Evolutionary conservation across 2,329 filamentous ascomycete genomes (phyloP), one percentile per base, ranked within the genome.

Genomic region (Plenodomus lindquistii): DNA sequence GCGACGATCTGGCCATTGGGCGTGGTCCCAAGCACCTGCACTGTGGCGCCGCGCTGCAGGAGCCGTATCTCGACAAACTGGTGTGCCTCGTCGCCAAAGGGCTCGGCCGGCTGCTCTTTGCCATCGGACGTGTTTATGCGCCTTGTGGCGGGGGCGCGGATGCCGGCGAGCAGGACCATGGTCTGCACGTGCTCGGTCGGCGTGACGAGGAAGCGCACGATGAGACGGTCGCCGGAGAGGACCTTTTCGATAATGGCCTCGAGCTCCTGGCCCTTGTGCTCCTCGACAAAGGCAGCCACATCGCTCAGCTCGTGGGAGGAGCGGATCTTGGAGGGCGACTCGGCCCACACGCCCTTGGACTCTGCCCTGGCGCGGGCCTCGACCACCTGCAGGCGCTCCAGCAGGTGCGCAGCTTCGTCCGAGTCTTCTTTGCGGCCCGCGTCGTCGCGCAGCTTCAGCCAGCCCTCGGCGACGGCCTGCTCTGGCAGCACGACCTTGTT

Each of bases 1-100:
- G 89, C 94, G 45, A 99, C 85, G n/a, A 99, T 82, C 67, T 97
- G 89, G 50, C 89, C 89, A 73, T 97, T 93, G 1, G 91, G 90
- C 54, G 90, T 96, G 29, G 90, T 82, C 37, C 94, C 94, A 18
- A 97, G 83, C 52, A 97, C 82, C 57, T 89, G 85, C 44, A 95
- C 83, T 72, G 89, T 86, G 55, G 96, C 86, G 68, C 87, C 86
- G 57, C 94, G 87, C 75, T 97, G 94, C 56, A 96, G 81, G 48
- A 99, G 76, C 63, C 94, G 83, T 38, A 84, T 77, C 75, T 99
- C 94, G 37, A 97, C 90, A 67, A 93, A 99, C 55, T 84, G 81
- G 57, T 90, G 88, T 48, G 94, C 89, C 70, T 97, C 92, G 53
- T 94, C 90, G 58, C 92, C 94, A 55, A 85, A 90, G 54, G 94